Evolutionary conservation across 2,329 filamentous ascomycete species (phyloP).

Genomic region (Trichoderma endophyticum): DNA sequence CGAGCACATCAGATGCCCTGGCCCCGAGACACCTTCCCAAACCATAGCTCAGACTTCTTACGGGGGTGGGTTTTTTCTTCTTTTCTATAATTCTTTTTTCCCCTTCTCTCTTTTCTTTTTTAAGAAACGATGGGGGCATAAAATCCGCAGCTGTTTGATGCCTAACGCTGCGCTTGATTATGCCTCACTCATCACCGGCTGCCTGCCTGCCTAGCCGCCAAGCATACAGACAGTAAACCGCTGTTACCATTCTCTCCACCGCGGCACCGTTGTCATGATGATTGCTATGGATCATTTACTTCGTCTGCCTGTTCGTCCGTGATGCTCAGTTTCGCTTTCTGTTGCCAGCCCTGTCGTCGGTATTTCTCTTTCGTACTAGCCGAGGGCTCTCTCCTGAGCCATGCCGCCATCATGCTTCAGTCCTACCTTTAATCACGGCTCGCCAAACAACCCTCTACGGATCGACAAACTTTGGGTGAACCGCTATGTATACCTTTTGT

Average conservation of each 20-base stretch:
- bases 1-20: background rate
- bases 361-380: background rate
- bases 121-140: background rate
- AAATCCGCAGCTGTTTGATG: background rate
- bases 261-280: background rate
- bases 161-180: conserved; percentile 3
- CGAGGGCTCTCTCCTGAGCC: background rate
- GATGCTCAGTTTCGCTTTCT: background rate
- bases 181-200: background rate
- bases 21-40: conserved; percentile 8
- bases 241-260: background rate
- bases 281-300: background rate
- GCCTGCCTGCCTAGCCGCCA: conserved; percentile 6
- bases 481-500: background rate
- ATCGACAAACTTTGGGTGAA: conserved; percentile 3
- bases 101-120: background rate
- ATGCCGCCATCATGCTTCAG: background rate
- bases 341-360: background rate
- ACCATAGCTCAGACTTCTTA: background rate
- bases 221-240: background rate
- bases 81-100: background rate
- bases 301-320: background rate
- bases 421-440: background rate
- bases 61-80: background rate
- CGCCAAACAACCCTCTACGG: background rate